Evolutionary conservation across 179 eudicot genomes (phyloP).

Genomic region (Silene vulgaris): DNA sequence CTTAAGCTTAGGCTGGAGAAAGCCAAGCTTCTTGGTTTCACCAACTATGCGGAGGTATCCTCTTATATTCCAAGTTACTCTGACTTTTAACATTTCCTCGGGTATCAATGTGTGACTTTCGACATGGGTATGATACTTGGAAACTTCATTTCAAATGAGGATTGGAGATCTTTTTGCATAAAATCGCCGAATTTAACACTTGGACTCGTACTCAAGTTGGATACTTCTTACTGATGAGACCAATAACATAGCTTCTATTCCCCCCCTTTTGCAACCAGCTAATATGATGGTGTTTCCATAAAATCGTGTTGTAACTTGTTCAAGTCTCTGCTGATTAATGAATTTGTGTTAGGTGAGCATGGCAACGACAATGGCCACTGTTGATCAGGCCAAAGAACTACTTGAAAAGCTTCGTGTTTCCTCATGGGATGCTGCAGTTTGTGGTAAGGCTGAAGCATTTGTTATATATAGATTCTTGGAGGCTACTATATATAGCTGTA

Average conservation of each 20-base stretch:
- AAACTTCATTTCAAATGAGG: no score
- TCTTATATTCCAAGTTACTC: neutral
- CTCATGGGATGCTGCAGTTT: constrained; percentile 31
- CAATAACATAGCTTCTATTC: neutral
- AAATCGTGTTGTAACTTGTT: neutral
- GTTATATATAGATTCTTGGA: neutral
- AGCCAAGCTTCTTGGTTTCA: constrained; percentile 33
- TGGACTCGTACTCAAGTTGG: no score
- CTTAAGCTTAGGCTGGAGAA: constrained; percentile 30
- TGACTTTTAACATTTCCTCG: no score
- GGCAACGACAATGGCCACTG: constrained; percentile 29
- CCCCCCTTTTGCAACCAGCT: neutral
- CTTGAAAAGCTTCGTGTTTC: constrained; percentile 26
- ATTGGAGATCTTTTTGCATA: no score
- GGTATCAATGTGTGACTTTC: no score
- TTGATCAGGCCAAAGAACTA: constrained; percentile 28
- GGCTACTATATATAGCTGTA: neutral
- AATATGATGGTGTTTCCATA: neutral
- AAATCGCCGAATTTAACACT: no score
- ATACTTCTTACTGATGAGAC: no score
- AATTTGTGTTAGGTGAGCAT: constrained; percentile 23
- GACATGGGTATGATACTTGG: no score
- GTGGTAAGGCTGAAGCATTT: constrained; percentile 17
- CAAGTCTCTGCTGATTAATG: neutral
- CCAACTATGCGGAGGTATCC: constrained; percentile 30